Conservation (phyloP, 495 filamentous ascomycete species). For the Podospora anserina region DNA sequence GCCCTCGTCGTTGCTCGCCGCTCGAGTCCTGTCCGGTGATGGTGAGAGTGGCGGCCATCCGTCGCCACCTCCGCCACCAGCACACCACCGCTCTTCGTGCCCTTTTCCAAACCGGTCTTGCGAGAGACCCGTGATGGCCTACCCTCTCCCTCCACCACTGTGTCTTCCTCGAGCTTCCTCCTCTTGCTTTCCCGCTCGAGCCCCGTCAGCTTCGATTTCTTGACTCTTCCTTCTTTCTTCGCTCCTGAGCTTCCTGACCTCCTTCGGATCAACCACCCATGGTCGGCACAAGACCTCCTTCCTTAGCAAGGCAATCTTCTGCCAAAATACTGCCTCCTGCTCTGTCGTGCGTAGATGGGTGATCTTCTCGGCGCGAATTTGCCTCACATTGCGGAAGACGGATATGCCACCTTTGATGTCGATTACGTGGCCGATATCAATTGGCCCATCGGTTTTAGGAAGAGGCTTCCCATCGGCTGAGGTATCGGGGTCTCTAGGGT, state of each 20-base stretch:
- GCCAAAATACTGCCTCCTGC: conserved; percentile 75
- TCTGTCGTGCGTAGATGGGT: conserved; percentile 58
- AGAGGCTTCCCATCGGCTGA: neutral
- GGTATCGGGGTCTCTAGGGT: conserved; percentile 1
- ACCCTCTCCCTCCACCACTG: neutral
- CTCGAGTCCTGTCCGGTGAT: neutral
- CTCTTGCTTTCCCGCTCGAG: conserved; percentile 33
- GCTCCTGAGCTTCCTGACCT: conserved; percentile 52
- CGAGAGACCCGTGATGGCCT: too few species aligned
- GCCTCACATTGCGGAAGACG: conserved; percentile 58
- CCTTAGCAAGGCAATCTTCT: conserved; percentile 60
- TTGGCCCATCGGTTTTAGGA: conserved; percentile 25
- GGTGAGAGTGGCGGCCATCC: neutral
- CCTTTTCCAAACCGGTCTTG: conserved; percentile 5
- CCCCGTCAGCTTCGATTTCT: conserved; percentile 36
- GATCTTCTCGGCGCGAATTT: conserved; percentile 69
- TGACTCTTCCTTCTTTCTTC: conserved; percentile 43
- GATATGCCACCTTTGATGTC: conserved; percentile 74
- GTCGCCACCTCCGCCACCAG: neutral
- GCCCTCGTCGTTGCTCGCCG: neutral
- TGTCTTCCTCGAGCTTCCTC: conserved; percentile 22
- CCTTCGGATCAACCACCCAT: conserved; percentile 59
- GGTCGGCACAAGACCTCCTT: conserved; percentile 61
- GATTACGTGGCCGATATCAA: conserved; percentile 66
- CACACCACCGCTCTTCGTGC: neutral